These are phyloP conservation scores for Xylaria nigripes DNA, from an alignment of 495 filamentous ascomycete species.

Conservation along the genomic window DNA sequence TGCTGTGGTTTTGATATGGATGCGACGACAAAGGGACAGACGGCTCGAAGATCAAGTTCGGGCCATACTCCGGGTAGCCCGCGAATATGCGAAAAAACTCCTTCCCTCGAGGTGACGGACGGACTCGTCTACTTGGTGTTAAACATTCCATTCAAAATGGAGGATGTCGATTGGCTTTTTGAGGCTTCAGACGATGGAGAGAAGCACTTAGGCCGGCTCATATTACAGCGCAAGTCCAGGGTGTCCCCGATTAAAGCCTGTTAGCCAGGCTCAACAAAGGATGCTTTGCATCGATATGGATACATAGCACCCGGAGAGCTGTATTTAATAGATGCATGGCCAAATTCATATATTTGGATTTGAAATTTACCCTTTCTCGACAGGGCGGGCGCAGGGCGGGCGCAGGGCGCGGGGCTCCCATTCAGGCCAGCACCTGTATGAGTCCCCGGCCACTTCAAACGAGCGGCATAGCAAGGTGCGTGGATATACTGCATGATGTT, in stretches of 20 bases:
- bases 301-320: background rate
- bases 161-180: background rate
- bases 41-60: constrained; percentile 70
- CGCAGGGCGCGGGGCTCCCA: background rate
- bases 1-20: constrained; percentile 64
- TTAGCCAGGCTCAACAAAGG: background rate
- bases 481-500: background rate
- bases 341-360: background rate
- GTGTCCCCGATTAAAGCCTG: background rate
- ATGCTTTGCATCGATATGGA: background rate
- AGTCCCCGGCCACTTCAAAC: background rate
- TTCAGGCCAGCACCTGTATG: background rate
- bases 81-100: constrained; percentile 50
- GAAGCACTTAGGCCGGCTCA: background rate
- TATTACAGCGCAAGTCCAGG: background rate
- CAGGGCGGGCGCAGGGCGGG: background rate
- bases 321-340: background rate
- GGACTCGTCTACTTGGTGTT: background rate
- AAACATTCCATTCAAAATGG: background rate
- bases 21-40: constrained; percentile 67
- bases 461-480: background rate
- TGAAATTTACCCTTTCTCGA: background rate
- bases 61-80: constrained; percentile 52
- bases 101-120: constrained; percentile 44
- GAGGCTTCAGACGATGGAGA: background rate